Evolutionary conservation across 2,329 filamentous ascomycete genomes (phyloP), one percentile per base, ranked within the genome.

Genomic region (Alternaria metachromatica): DNA sequence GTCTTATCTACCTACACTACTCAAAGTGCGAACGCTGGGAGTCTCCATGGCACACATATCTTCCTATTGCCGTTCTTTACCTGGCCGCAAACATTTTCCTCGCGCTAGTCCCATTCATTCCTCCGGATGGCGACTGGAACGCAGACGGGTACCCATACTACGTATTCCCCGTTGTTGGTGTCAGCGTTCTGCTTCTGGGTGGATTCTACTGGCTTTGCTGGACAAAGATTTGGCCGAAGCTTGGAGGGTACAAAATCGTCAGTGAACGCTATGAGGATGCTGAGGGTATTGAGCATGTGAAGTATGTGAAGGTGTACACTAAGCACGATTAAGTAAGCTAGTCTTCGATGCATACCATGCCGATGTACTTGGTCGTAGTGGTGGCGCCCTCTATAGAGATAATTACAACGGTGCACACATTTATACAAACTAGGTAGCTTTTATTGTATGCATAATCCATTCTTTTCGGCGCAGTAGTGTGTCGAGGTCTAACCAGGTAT

Each of bases 71-170:
- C 0, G 23, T 78, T n/a, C 69, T 83, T 23, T 82, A 81, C 64
- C 67, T 84, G 8, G 72, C 75, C 5, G 78, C 77, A 20, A 82
- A 83, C 66, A 64, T 74, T 12, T 84, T 84, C 69, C 73, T 84
- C 25, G 75, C 82, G 0, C 56, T 82, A 1, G 80, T 80, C 1
- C 82, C 82, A 0, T 84, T 83, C 62, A 74, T 84, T 45, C 74
- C 76, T 21, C 82, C 82, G 3, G 75, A 76, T 44, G 77, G 77
- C 9, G 80, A 81, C 20, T 81, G 80, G 69, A 81, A 81, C 25
- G 79, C 78, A 9, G 79, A 80, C 0, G 77, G 76, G 9, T 77
- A 83, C 30, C 82, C 82, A 2, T 84, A 83, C 70, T 84, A 81
- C 70, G 76, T 83, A 2, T 83, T 80, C 41, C 81, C 82, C 0